Base-by-base conservation (phyloP, 257 asterid species). In the Cinchona pubescens region DNA sequence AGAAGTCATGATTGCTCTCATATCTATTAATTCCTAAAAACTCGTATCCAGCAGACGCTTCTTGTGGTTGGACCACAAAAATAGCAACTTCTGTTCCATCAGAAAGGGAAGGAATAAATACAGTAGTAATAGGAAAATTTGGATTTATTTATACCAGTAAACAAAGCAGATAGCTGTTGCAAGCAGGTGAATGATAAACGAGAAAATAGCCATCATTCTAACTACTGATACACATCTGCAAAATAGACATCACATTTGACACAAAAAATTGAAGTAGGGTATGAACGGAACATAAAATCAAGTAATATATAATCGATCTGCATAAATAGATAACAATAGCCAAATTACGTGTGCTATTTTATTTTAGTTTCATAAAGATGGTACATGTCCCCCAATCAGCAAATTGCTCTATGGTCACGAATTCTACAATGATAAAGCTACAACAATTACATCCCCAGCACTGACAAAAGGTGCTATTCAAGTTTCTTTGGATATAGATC, bases 391-490 rank as follows among this genome's bases (percentile, higher is more conserved):
- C 82, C 77, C 80, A 84, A 83, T 78, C 82, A 69, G 82, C 82
- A 83, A 85, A 81, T 78, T 83, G 89, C 79, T 85, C 88, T 80
- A 83, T 87, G 80, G 87, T 81, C 79, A 84, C 79, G 85, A 88
- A 82, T 77, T 82, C 91, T 84, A 89, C 89, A 87, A 89, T 63
- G 76, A 83, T 81, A 84, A 82, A 83, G 81, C 90, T 90, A 87
- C 87, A 80, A 86, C 85, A 87, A 82, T 82, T 83, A 80, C 88
- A 83, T 78, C 74, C 83, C 85, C 80, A 73, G 74, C 79, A 79
- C 83, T 79, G 82, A 78, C 71, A 81, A 78, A 75, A 71, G 75
- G 81, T 53, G 79, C 72, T 79, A 59, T 78, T 40, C 64, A 71
- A 77, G 74, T 75, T 66, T 79, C 84, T 60, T 53, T 80, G 51